Percentiles rank a stretch among this genome's conserved stretches.
These are phyloP conservation scores for Pleurotus ostreatus DNA, from an alignment of 768 basidiomycete genomes.

Conservation along the genomic window DNA sequence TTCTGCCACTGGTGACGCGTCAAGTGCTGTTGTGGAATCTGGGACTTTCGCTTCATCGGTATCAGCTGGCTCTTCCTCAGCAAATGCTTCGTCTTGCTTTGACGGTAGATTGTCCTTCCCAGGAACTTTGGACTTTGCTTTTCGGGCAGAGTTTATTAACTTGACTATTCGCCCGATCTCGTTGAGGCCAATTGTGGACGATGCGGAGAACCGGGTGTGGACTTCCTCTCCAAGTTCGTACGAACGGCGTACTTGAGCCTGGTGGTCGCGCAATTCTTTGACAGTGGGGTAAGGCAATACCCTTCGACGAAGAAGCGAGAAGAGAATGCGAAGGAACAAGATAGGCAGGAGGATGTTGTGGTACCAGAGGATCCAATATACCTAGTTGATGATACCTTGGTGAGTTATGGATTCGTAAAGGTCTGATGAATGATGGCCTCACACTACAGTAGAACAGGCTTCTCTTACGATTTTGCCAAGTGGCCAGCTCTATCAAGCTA, in stretches of 20 bases:
- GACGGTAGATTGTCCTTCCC: conserved; percentile 12
- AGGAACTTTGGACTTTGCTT: conserved; percentile 25
- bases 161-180: conserved; percentile 54
- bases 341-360: conserved; percentile 51
- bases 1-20: conserved; percentile 19
- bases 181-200: conserved; percentile 41
- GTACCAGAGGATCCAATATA: conserved; percentile 65
- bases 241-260: conserved; percentile 44
- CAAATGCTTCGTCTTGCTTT: neutral
- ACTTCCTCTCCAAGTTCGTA: conserved; percentile 49
- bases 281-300: conserved; percentile 53
- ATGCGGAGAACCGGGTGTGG: conserved; percentile 38
- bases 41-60: conserved; percentile 9
- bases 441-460: conserved; percentile 53
- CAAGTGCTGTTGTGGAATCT: conserved; percentile 24
- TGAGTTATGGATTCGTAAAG: neutral
- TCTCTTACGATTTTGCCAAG: conserved; percentile 46
- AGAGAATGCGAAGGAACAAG: conserved; percentile 43
- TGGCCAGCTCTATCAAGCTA: conserved; percentile 38
- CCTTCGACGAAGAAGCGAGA: conserved; percentile 42
- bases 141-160: conserved; percentile 34
- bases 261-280: conserved; percentile 48
- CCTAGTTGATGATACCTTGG: conserved; percentile 24
- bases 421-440: conserved; percentile 18
- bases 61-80: neutral